phyloP scores from a whole-genome alignment of 805 yeast genomes.

The Maudiozyma serrabonitensis region DNA sequence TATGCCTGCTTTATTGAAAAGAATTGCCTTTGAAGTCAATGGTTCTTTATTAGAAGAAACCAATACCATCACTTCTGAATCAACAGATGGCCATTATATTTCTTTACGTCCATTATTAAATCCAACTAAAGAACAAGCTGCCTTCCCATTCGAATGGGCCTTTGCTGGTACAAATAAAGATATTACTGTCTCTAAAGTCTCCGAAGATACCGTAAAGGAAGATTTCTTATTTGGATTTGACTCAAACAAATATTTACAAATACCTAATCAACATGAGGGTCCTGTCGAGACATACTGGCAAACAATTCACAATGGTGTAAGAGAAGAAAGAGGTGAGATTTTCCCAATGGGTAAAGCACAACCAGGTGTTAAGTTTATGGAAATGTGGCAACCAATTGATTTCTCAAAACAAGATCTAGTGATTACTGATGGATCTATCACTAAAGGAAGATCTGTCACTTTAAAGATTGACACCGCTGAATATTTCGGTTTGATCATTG shows the following conservation, averaged over 20 bases:
- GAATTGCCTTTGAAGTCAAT: conserved; percentile 25
- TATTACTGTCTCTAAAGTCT: conserved; percentile 28
- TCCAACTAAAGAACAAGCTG: conserved; percentile 21
- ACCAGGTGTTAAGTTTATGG: conserved; percentile 23
- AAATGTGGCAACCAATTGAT: conserved; percentile 31
- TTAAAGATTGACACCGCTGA: conserved; percentile 18
- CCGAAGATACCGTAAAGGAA: conserved; percentile 12
- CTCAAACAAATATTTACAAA: conserved; percentile 20
- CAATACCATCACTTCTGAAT: conserved; percentile 22
- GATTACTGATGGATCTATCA: conserved; percentile 5
- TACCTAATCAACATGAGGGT: conserved; percentile 24
- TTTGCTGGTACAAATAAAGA: conserved; percentile 42
- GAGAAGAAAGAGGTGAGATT: conserved; percentile 27
- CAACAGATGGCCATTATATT: conserved; percentile 28
- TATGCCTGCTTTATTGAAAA: conserved; percentile 26
- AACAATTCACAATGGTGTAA: conserved; percentile 26
- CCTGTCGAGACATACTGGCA: conserved; percentile 24
- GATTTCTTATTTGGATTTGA: conserved; percentile 26
- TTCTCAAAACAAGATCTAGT: conserved; percentile 16
- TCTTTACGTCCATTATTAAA: conserved; percentile 31
- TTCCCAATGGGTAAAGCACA: conserved; percentile 24
- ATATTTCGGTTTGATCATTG: conserved; percentile 23
- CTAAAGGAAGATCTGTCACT: conserved; percentile 16
- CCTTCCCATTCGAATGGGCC: conserved; percentile 50
- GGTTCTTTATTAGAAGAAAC: conserved; percentile 24